Base-by-base conservation (phyloP, 108 stramenopile species). In the Hondaea fermentalgiana region DNA sequence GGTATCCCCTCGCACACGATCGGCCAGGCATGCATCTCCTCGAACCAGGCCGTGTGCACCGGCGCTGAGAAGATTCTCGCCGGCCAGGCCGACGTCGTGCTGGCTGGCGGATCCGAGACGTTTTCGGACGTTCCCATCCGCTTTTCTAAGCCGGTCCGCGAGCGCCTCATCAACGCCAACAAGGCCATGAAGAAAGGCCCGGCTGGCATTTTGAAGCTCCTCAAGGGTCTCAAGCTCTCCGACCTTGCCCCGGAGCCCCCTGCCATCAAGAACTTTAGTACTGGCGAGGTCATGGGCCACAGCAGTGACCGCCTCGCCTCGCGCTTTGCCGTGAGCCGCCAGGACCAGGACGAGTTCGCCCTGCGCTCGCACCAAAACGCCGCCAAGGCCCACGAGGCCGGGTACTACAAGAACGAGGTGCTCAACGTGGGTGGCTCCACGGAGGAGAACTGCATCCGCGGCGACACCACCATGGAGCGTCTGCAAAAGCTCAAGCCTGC, bases 251-350 rank as follows among this genome's bases (percentile, higher is more conserved):
- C 98, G 71, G 99, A 99, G 89, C 95, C 97, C 1, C 99, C 99
- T 2, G 97, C 98, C 29, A 99, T 99, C 92, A 97, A 97, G 28
- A 99, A 99, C 92, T 99, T 97, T 90, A 97, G 97, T 5, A 98
- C 98, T 4, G 99, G 98, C 17, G 99, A 99, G 90, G 97, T 99
- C n/a, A 99, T 99, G 99, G 99, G 98, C 5, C 96, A 98, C 89
- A 93, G 92, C 60, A 95, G 93, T 76, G 98, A 99, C 94, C 95
- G 97, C 35, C 93, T 99, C 19, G 94, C 95, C 21, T 97, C 97
- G 71, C 97, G 97, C 91, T 98, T 98, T 90, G 97, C 98, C 76
- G 95, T 99, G 4, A 94, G 94, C 57, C 93, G 99, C 87, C 57
- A 93, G 55, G 99, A 98, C 6, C 98, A 98, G 92, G 99, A 99